Evolutionary conservation across 257 asterid species (phyloP), one percentile per base, ranked within the genome.

Genomic region (Nyctanthes arbortristis): DNA sequence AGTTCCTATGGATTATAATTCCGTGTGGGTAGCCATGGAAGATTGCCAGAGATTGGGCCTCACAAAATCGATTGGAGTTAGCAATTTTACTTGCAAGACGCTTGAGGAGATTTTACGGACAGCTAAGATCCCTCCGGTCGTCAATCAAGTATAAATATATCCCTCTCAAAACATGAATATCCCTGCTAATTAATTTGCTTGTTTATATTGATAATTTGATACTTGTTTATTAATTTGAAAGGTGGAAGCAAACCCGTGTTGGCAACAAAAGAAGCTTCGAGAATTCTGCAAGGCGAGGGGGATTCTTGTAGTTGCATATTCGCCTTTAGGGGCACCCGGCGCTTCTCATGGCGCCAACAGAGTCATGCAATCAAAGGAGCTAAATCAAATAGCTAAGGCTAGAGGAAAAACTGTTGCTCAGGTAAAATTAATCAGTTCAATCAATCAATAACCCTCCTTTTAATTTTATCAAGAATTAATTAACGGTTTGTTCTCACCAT

Each of bases 191-290:
- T 45, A n/a, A 45, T 45, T 43, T 16, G 6, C n/a, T 43, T 13
- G 6, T 16, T 5, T n/a, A 5, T n/a, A n/a, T n/a, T 45, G n/a
- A 18, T 45, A 10, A 2, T 32, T 54, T 25, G 37, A 4, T n/a
- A 28, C 10, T 11, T 10, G 29, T n/a, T n/a, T n/a, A n/a, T n/a
- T 20, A 36, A 73, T 69, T 49, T 68, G 70, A 22, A 66, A 89
- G 96, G 92, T 89, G 24, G 95, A 89, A 84, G 86, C 85, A 31
- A 88, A 78, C 73, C 95, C 93, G 16, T 85, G 91, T 78, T 88
- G 95, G 95, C 95, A 84, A 67, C 95, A 90, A 49, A 80, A 79
- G 88, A 81, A 85, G 76, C 73, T 87, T 71, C 84, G 75, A 75
- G 73, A 85, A 3, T 85, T 84, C 71, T 87, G 96, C 79, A 82